Percentiles rank a stretch among this genome's conserved stretches.
phyloP scores from a whole-genome alignment of 176 grass and related monocot species.

The Aegilops sharonensis region DNA sequence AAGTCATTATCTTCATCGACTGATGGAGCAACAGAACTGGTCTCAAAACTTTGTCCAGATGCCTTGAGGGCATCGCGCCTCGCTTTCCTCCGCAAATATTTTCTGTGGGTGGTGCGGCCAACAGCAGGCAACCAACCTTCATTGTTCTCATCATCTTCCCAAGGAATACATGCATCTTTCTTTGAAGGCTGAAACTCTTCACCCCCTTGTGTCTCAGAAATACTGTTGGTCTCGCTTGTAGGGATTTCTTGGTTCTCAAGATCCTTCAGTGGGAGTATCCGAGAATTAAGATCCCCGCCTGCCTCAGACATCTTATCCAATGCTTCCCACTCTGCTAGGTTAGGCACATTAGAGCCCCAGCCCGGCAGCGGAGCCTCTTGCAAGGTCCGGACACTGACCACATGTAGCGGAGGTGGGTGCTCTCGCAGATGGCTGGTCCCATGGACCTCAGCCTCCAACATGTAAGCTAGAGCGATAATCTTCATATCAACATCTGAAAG shows the following conservation, averaged over 20 bases:
- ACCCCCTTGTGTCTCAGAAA: conserved; percentile 34
- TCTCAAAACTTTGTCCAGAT: conserved; percentile 39
- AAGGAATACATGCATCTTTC: conserved; percentile 48
- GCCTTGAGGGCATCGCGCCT: conserved; percentile 60
- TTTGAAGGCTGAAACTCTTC: conserved; percentile 27
- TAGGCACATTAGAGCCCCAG: conserved; percentile 87
- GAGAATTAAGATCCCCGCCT: conserved; percentile 40
- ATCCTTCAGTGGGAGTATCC: conserved; percentile 84
- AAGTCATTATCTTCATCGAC: conserved; percentile 28
- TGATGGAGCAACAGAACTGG: conserved; percentile 35
- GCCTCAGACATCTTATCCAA: conserved; percentile 64
- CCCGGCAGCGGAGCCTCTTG: conserved; percentile 61
- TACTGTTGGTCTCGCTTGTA: conserved; percentile 15
- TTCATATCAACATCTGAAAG: conserved; percentile 98
- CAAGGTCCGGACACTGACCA: conserved; percentile 66
- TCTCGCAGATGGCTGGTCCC: conserved; percentile 80
- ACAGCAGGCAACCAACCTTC: conserved; percentile 85
- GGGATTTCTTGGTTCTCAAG: conserved; percentile 54
- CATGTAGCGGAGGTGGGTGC: conserved; percentile 64
- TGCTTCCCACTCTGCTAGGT: conserved; percentile 87
- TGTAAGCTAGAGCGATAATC: conserved; percentile 89
- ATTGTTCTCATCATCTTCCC: conserved; percentile 69
- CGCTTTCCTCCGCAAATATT: conserved; percentile 75
- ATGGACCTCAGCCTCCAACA: conserved; percentile 84
- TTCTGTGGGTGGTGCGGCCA: conserved; percentile 89